Conservation (phyloP, 1,284 basidiomycete species). For the Boletus mariae region DNA sequence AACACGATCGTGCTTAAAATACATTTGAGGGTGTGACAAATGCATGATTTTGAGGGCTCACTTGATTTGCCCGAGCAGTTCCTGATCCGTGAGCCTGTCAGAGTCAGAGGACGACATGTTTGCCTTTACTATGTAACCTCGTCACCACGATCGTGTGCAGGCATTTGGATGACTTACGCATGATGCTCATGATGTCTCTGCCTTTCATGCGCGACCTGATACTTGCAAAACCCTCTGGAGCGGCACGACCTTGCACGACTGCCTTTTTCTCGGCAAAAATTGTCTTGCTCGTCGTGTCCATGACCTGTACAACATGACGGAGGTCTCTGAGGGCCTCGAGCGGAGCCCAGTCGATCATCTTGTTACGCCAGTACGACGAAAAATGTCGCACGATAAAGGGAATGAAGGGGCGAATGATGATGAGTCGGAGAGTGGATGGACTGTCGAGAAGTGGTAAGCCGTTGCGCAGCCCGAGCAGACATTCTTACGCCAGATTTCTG, state of each 20-base stretch:
- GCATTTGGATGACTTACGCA: slow-evolving; percentile 36
- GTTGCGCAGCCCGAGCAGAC: background rate
- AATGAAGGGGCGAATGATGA: slow-evolving; percentile 45
- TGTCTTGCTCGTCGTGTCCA: slow-evolving; percentile 42
- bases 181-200: slow-evolving; percentile 49
- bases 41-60: slow-evolving; percentile 5
- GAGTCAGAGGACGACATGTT: slow-evolving; percentile 27
- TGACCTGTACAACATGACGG: slow-evolving; percentile 45
- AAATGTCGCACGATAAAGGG: slow-evolving; percentile 45
- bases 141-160: background rate
- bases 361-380: slow-evolving; percentile 42
- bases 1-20: slow-evolving; percentile 35
- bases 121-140: slow-evolving; percentile 25
- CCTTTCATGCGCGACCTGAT: slow-evolving; percentile 20
- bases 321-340: slow-evolving; percentile 41
- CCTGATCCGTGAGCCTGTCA: slow-evolving; percentile 33
- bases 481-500: slow-evolving; percentile 44
- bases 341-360: slow-evolving; percentile 44
- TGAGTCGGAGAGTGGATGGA: slow-evolving; percentile 43
- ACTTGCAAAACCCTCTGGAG: slow-evolving; percentile 16
- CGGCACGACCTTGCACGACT: slow-evolving; percentile 21
- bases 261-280: slow-evolving; percentile 40
- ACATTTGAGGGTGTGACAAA: background rate
- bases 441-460: slow-evolving; percentile 26
- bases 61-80: slow-evolving; percentile 36